Evolutionary conservation across 495 filamentous ascomycete genomes (phyloP).

Genomic region (Lindgomyces ingoldianus): DNA sequence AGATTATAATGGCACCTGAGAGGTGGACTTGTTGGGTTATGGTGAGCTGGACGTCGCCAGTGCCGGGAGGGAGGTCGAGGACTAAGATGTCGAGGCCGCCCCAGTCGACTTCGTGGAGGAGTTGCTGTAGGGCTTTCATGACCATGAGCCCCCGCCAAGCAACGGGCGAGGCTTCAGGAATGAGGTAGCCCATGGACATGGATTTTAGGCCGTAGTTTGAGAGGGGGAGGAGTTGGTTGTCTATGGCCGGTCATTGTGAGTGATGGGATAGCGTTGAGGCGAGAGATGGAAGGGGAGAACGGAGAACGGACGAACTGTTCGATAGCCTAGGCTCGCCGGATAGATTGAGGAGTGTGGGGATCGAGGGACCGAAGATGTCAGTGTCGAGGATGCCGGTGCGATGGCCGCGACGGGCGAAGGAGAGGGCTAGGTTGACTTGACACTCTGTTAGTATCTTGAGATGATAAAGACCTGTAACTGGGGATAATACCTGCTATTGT

Average conservation of each 20-base stretch:
- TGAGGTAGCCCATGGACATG: slow-evolving; percentile 97
- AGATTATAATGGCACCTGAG: slow-evolving; percentile 87
- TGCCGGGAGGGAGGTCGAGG: slow-evolving; percentile 89
- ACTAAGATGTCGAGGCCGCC: slow-evolving; percentile 79
- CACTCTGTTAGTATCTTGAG: too few relatives aligned
- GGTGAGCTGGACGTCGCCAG: slow-evolving; percentile 89
- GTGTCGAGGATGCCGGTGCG: slow-evolving; percentile 87
- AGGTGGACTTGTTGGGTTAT: slow-evolving; percentile 88
- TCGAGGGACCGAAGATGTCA: slow-evolving; percentile 94
- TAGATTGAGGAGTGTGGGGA: slow-evolving; percentile 86
- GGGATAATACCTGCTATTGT: slow-evolving; percentile 85
- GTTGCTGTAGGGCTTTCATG: slow-evolving; percentile 93
- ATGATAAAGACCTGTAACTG: too few relatives aligned
- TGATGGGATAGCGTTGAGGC: background rate
- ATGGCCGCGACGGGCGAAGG: slow-evolving; percentile 77
- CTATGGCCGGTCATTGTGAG: slow-evolving; percentile 43
- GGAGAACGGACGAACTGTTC: slow-evolving; percentile 17
- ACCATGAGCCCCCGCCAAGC: slow-evolving; percentile 97
- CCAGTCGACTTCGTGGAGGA: slow-evolving; percentile 94
- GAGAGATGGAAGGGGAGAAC: background rate
- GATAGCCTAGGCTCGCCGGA: slow-evolving; percentile 63
- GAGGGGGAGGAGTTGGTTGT: slow-evolving; percentile 80
- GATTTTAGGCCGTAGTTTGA: slow-evolving; percentile 96
- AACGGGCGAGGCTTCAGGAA: slow-evolving; percentile 72
- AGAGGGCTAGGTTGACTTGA: slow-evolving; percentile 87